phyloP scores from a whole-genome alignment of 805 yeast species.

The Yarrowia sp. region DNA sequence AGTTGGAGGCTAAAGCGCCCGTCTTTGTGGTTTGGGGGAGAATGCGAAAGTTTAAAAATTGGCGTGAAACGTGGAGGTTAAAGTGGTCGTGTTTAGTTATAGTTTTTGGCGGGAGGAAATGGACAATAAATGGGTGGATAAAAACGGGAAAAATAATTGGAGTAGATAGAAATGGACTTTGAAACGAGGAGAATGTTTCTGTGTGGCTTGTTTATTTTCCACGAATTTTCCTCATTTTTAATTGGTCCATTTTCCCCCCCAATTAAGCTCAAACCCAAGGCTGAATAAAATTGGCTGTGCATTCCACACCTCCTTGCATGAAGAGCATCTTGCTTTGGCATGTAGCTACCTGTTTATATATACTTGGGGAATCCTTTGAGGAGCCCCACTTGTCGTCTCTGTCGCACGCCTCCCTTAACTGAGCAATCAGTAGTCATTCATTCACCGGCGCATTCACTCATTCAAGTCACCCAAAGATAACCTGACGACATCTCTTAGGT shows the following conservation, averaged over 20 bases:
- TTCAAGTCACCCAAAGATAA: too few species aligned
- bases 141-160: too few species aligned
- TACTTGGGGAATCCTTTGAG: background rate
- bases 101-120: background rate
- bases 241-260: too few species aligned
- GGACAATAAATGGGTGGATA: background rate
- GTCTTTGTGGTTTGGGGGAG: conserved; percentile 15
- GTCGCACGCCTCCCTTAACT: conserved; percentile 4
- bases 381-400: background rate
- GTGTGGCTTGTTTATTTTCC: too few species aligned
- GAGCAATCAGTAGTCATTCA: conserved; percentile 31
- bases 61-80: conserved; percentile 37
- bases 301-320: conserved; percentile 38
- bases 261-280: too few species aligned
- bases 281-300: background rate
- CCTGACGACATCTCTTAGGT: background rate
- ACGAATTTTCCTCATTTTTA: too few species aligned
- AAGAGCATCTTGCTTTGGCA: conserved; percentile 26
- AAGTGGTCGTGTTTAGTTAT: conserved; percentile 22
- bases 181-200: too few species aligned
- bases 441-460: conserved; percentile 5
- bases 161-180: too few species aligned
- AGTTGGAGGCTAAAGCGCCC: too few species aligned
- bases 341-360: conserved; percentile 23
- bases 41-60: conserved; percentile 22